Base-by-base conservation (phyloP, 148 eudicot genomes). In the Euryodendron excelsum region DNA sequence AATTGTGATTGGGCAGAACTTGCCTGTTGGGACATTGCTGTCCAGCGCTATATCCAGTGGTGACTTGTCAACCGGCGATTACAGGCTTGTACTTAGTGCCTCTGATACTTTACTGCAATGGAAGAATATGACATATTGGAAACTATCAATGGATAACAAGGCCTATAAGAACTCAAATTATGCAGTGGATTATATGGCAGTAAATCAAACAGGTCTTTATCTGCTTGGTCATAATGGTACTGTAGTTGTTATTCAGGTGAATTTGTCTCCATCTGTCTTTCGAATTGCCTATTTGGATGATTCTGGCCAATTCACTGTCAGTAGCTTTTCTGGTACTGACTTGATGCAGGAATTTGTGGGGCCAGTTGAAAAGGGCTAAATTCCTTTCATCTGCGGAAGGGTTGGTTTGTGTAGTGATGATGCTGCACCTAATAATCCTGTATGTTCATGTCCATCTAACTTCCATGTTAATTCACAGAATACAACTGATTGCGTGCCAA, bases 391-490 rank as follows among this genome's bases (percentile, higher is more conserved):
- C 17, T 94, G 98, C 53, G 94, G 98, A 39, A 84, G 55, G 45
- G 53, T 89, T 56, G 96, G 94, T 15, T 65, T 91, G 44, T 94
- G 98, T 45, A 73, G 68, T 4, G 50, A 58, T 30, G 65, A 52
- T 70, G 56, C 72, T 28, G 34, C 82, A 39, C 56, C 85, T 23
- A 65, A 72, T 75, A 63, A 28, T 73, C 90, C 81, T 30, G 75
- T 60, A 18, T 94, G 98, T 64, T 84, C 91, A 2, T 94, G 98
- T 65, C 98, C 98, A 0, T 27, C 86, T 28, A 77, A 82, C 44
- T 91, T 94, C 58, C 79, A 34, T 18, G 37, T 50, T 55, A 84
- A 72, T 73, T 74, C 90, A 12, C 67, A 65, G 27, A 65, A 66
- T 23, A 30, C 70, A n/a, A 80, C 23, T 25, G 79, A 71, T 71